phyloP scores from a whole-genome alignment of 768 basidiomycete genomes.

The Boletus rubroflammeus region DNA sequence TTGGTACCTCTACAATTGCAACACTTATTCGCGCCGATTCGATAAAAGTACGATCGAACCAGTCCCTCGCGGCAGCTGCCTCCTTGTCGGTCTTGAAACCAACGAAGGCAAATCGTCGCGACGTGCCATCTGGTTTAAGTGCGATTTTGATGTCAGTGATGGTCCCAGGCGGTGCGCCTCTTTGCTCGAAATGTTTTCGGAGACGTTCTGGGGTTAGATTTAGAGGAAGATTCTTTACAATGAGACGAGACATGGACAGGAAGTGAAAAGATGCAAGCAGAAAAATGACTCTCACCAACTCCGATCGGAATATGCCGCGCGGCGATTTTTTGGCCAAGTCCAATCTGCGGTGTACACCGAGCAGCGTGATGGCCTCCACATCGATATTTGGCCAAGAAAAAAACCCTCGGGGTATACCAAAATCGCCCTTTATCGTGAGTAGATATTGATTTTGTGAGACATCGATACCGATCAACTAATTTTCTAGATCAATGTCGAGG shows the following conservation, averaged over 20 bases:
- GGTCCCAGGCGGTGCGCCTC: constrained; percentile 55
- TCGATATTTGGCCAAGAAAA: constrained; percentile 43
- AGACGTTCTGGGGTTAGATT: constrained; percentile 64
- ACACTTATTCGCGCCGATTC: constrained; percentile 77
- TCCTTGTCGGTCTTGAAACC: constrained; percentile 83
- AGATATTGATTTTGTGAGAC: not conserved
- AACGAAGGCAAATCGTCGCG: constrained; percentile 87
- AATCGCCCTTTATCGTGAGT: constrained; percentile 90
- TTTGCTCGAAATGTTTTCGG: constrained; percentile 63
- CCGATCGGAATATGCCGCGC: constrained; percentile 26
- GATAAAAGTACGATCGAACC: constrained; percentile 83
- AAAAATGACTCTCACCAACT: constrained; percentile 8
- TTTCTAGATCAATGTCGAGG: constrained; percentile 76
- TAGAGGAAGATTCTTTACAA: constrained; percentile 76
- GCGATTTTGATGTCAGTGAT: constrained; percentile 89
- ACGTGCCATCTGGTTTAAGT: constrained; percentile 69
- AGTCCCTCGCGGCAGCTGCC: constrained; percentile 69
- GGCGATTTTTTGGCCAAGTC: not conserved
- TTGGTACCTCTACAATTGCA: constrained; percentile 64
- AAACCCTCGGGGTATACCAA: constrained; percentile 91
- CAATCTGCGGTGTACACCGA: not conserved
- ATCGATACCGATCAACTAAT: not conserved
- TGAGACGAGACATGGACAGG: constrained; percentile 69
- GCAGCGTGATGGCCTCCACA: constrained; percentile 19
- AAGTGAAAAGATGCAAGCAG: not conserved